A percentile compares a stretch with the other conserved stretches of the same genome.
phyloP scores from a whole-genome alignment of 2,329 filamentous ascomycete genomes.

The Blumeriella jaapii region DNA sequence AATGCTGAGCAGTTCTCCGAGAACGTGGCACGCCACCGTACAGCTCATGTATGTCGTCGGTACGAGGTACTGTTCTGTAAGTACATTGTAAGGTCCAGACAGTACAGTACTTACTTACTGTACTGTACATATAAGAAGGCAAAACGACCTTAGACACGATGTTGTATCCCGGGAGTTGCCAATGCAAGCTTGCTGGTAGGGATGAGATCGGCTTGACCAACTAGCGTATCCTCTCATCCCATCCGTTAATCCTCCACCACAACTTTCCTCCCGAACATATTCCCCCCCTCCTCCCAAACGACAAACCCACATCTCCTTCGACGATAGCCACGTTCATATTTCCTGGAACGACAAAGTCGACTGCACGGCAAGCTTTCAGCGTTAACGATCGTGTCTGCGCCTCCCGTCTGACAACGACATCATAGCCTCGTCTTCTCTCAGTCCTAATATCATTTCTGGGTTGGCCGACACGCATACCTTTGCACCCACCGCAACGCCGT shows the following conservation, averaged over 20 bases:
- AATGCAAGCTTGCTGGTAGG: too few species aligned
- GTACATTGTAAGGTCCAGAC: too few species aligned
- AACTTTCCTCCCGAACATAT: conserved; percentile 3
- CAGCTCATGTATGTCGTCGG: too few species aligned
- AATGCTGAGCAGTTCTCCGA: too few species aligned
- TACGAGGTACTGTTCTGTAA: too few species aligned
- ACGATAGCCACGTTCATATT: neutral
- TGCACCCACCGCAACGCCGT: conserved; percentile 7
- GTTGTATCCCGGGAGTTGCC: too few species aligned
- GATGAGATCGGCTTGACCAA: too few species aligned
- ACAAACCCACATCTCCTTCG: neutral
- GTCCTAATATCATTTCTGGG: conserved; percentile 3
- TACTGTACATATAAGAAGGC: too few species aligned
- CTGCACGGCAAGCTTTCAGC: neutral
- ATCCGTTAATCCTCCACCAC: conserved; percentile 2
- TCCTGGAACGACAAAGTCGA: neutral
- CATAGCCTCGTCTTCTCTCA: conserved; percentile 7
- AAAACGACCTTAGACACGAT: too few species aligned
- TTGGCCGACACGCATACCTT: conserved; percentile 2
- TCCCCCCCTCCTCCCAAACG: neutral
- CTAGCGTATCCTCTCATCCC: neutral
- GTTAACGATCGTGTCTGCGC: neutral
- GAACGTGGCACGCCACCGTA: too few species aligned
- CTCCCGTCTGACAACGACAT: neutral
- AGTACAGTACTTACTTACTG: too few species aligned